Evolutionary conservation across 139 green algal species (phyloP), one percentile per base, ranked within the genome.

Genomic region (Pseudopediastrum boryanum): DNA sequence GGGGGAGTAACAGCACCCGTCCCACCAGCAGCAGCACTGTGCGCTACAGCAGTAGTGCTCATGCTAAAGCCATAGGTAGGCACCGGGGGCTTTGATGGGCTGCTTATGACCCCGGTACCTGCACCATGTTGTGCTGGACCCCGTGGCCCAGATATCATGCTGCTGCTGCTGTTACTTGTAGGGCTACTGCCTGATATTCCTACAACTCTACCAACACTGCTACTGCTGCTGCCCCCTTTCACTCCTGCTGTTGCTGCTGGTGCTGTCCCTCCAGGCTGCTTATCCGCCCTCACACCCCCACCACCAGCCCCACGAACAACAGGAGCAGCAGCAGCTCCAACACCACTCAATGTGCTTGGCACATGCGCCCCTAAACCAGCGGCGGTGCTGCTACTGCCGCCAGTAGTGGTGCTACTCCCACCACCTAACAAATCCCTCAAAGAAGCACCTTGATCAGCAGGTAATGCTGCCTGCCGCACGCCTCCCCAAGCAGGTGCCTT

Each of bases 401-500:
- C 56, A 39, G 56, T n/a, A 39, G 56, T n/a, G 31, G 56, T 39
- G 25, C 8, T 10, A 23, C 8, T 12, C 52, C 38, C n/a, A 1
- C 43, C 54, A 6, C 31, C 29, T 16, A 78, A 27, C 56, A 78
- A 27, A 21, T 68, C 39, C 54, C 54, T 43, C 8, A 78, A 41
- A 36, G 71, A 78, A 27, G 68, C 39, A 41, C 58, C 58, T 10
- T 31, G 31, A 4, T 29, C 36, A 46, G 71, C 38, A 56, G 71
- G n/a, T 41, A 21, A 43, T 13, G 66, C 39, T n/a, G 66, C 66
- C 12, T 58, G 42, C 42, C 27, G 42, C 3, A 61, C 78, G 1
- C 78, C 83, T 7, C 79, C 83, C 79, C 83, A 85, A 0, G 78
- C 79, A 35, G 83, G 79, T 10, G 62, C 78, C 54, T 83, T 85